phyloP scores from a whole-genome alignment of 208 protist species.

The Sergeia podlipaevii region DNA sequence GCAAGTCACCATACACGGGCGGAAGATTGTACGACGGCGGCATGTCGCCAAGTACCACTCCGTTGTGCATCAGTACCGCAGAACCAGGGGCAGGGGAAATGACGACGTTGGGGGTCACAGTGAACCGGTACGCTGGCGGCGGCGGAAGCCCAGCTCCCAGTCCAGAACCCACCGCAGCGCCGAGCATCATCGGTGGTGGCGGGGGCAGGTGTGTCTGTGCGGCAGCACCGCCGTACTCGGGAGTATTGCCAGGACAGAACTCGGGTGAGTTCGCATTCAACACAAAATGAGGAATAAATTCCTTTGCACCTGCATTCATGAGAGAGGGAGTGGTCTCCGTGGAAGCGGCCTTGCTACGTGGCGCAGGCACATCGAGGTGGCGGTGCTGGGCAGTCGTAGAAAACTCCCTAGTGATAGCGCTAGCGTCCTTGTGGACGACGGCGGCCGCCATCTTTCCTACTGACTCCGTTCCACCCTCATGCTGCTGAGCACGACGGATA shows the following conservation, averaged over 20 bases:
- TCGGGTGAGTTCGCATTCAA: slow-evolving; percentile 40
- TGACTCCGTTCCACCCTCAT: background rate
- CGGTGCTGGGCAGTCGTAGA: background rate
- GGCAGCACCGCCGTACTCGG: background rate
- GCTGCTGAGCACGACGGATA: background rate
- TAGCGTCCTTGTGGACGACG: background rate
- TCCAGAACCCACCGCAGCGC: too few relatives aligned
- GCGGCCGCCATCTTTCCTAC: background rate
- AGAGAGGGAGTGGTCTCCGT: slow-evolving; percentile 24
- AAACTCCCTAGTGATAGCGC: background rate
- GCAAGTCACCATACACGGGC: slow-evolving; percentile 4
- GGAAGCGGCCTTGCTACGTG: background rate
- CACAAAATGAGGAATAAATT: slow-evolving; percentile 61
- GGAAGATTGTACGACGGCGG: background rate
- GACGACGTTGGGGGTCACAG: slow-evolving; percentile 9
- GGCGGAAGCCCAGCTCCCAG: too few relatives aligned
- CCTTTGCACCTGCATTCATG: slow-evolving; percentile 79
- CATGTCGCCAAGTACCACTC: background rate
- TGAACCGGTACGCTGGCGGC: slow-evolving; percentile 21
- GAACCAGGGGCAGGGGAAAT: slow-evolving; percentile 35
- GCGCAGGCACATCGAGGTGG: background rate
- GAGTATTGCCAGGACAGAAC: slow-evolving; percentile 22
- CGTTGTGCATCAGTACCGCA: slow-evolving; percentile 18
- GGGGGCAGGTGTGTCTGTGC: slow-evolving; percentile 12
- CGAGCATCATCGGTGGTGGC: slow-evolving; percentile 9